Conservation (phyloP, 148 eudicot genomes). For the Diospyros kaki region DNA sequence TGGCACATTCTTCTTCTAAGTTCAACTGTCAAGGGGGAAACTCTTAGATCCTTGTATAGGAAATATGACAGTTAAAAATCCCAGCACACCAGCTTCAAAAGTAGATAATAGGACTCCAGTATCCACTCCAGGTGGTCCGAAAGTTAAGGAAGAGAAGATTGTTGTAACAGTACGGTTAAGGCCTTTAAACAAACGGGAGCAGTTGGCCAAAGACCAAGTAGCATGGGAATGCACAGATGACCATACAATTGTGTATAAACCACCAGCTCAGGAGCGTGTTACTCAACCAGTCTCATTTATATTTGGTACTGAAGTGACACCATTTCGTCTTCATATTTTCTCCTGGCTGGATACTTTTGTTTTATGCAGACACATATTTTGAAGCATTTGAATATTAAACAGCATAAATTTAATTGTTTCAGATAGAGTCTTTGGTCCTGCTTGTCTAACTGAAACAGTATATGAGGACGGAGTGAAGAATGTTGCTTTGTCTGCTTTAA, state of each 20-base stretch:
- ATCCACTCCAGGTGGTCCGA: constrained; percentile 73
- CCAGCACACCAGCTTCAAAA: constrained; percentile 65
- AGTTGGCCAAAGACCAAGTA: constrained; percentile 62
- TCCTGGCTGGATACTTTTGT: not conserved
- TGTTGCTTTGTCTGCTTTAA: constrained; percentile 82
- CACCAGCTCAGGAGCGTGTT: constrained; percentile 57
- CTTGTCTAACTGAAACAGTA: constrained; percentile 56
- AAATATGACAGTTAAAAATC: constrained; percentile 61
- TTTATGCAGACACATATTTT: not conserved
- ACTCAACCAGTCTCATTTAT: constrained; percentile 52
- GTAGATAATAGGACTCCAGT: constrained; percentile 59
- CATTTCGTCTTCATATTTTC: not conserved
- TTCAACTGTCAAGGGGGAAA: not conserved
- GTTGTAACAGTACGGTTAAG: constrained; percentile 84
- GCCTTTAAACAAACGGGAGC: constrained; percentile 76
- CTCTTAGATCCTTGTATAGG: not conserved
- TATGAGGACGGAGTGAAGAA: constrained; percentile 90
- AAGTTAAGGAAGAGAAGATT: constrained; percentile 74
- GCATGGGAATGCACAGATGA: constrained; percentile 77
- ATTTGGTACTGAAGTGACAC: constrained; percentile 46
- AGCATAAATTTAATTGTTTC: constrained; percentile 16
- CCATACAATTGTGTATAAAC: constrained; percentile 47
- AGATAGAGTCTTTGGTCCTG: constrained; percentile 89
- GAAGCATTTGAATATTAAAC: not conserved
- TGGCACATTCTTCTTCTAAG: not conserved